Evolutionary conservation across 768 basidiomycete species (phyloP).

Genomic region (Mycena floridula): DNA sequence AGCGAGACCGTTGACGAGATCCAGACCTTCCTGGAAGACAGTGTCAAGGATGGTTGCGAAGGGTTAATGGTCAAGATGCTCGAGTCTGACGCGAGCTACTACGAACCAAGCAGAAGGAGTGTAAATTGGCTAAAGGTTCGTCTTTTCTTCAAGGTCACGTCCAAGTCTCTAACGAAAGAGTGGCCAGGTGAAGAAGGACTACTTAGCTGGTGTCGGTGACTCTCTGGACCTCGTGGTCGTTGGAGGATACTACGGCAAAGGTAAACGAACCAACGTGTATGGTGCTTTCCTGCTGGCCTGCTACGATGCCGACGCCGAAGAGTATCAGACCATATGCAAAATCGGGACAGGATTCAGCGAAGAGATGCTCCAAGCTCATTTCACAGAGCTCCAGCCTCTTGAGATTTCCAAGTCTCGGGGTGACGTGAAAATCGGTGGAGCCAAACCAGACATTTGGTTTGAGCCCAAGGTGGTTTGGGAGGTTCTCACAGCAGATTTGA

Average conservation of each 20-base stretch:
- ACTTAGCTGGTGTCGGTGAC: conserved; percentile 93
- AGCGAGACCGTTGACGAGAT: conserved; percentile 89
- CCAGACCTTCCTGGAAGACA: conserved; percentile 89
- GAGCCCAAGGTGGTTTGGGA: conserved; percentile 98
- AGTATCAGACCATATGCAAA: conserved; percentile 97
- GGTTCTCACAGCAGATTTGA: conserved; percentile 94
- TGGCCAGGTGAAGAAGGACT: conserved; percentile 99
- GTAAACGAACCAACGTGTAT: conserved; percentile 95
- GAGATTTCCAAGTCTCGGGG: conserved; percentile 65
- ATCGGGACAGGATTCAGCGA: conserved; percentile 98
- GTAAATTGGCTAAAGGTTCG: conserved; percentile 97
- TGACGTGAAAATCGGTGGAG: conserved; percentile 85
- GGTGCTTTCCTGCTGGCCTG: conserved; percentile 97
- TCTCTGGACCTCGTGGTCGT: conserved; percentile 97
- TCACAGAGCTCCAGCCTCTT: conserved; percentile 74
- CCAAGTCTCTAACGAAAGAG: too few species aligned
- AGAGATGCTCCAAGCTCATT: conserved; percentile 76
- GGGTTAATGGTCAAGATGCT: conserved; percentile 99
- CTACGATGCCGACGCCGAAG: conserved; percentile 90
- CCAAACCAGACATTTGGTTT: conserved; percentile 97
- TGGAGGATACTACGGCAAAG: conserved; percentile 95
- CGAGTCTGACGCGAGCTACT: conserved; percentile 84
- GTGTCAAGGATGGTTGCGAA: conserved; percentile 97
- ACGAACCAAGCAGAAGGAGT: conserved; percentile 92
- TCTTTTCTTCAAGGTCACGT: not conserved